These are phyloP conservation scores for Mycena galopus DNA, from an alignment of 768 basidiomycete genomes.

Conservation along the genomic window DNA sequence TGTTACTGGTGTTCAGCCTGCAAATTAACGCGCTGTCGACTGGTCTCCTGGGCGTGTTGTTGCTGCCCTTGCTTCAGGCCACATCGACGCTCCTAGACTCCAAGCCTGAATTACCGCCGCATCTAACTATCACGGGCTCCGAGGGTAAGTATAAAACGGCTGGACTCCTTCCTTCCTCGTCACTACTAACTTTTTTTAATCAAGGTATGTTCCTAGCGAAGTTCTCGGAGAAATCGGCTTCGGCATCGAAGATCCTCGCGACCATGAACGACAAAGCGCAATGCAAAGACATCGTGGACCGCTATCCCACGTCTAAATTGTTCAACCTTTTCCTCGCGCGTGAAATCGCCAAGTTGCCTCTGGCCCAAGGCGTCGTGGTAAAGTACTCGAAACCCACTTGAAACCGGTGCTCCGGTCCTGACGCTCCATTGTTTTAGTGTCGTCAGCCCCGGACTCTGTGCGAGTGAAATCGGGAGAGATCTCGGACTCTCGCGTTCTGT, in stretches of 20 bases:
- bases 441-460: slow-evolving; percentile 19
- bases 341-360: slow-evolving; percentile 10
- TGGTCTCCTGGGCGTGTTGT: slow-evolving; percentile 23
- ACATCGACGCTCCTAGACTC: slow-evolving; percentile 20
- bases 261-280: slow-evolving; percentile 19
- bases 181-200: not conserved
- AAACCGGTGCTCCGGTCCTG: not conserved
- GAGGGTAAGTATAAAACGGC: not conserved
- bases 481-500: not conserved
- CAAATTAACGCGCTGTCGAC: slow-evolving; percentile 32
- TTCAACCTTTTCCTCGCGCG: slow-evolving; percentile 14
- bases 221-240: slow-evolving; percentile 2
- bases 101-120: slow-evolving; percentile 9
- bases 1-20: not conserved
- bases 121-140: slow-evolving; percentile 29
- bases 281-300: not conserved
- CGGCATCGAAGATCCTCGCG: slow-evolving; percentile 10
- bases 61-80: slow-evolving; percentile 25
- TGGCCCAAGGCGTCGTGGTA: slow-evolving; percentile 26
- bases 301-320: slow-evolving; percentile 27
- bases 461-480: slow-evolving; percentile 12
- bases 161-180: not conserved
- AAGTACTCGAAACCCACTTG: slow-evolving; percentile 8
- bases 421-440: slow-evolving; percentile 5
- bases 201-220: slow-evolving; percentile 9